Evolutionary conservation across 2,329 filamentous ascomycete genomes (phyloP).

Genomic region (Parastagonospora avenae): DNA sequence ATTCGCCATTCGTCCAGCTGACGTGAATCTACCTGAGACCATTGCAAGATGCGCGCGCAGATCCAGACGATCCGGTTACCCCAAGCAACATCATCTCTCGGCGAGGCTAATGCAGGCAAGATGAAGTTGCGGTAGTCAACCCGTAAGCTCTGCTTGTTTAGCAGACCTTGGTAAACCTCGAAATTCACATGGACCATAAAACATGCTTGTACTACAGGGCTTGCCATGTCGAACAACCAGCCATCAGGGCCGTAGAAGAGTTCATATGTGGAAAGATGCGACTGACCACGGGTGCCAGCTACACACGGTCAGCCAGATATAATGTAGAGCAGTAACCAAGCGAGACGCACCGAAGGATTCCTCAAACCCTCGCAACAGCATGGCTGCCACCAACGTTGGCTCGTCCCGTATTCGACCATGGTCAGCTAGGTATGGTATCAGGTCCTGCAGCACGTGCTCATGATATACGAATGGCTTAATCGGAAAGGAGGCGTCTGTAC

Average conservation of each 20-base stretch:
- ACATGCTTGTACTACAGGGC: slow-evolving; percentile 20
- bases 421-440: slow-evolving; percentile 23
- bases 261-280: slow-evolving; percentile 18
- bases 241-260: slow-evolving; percentile 18
- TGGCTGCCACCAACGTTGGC: slow-evolving; percentile 18
- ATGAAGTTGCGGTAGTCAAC: slow-evolving; percentile 17
- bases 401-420: slow-evolving; percentile 22
- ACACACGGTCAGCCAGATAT: neutral
- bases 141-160: slow-evolving; percentile 14
- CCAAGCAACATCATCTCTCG: slow-evolving; percentile 18
- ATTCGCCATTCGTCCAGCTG: slow-evolving; percentile 13
- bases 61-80: slow-evolving; percentile 24
- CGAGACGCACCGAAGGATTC: slow-evolving; percentile 19
- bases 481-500: slow-evolving; percentile 18
- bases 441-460: slow-evolving; percentile 15
- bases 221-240: slow-evolving; percentile 18
- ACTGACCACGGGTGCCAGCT: slow-evolving; percentile 24
- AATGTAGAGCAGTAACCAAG: neutral
- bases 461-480: slow-evolving; percentile 21
- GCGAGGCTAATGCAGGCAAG: slow-evolving; percentile 6
- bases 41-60: slow-evolving; percentile 22
- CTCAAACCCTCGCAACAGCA: slow-evolving; percentile 24
- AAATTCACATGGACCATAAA: slow-evolving; percentile 23
- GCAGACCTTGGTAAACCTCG: slow-evolving; percentile 17
- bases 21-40: slow-evolving; percentile 4